Evolutionary conservation across 805 yeast genomes (phyloP), one percentile per base, ranked within the genome.

Genomic region (Yarrowia bubula): DNA sequence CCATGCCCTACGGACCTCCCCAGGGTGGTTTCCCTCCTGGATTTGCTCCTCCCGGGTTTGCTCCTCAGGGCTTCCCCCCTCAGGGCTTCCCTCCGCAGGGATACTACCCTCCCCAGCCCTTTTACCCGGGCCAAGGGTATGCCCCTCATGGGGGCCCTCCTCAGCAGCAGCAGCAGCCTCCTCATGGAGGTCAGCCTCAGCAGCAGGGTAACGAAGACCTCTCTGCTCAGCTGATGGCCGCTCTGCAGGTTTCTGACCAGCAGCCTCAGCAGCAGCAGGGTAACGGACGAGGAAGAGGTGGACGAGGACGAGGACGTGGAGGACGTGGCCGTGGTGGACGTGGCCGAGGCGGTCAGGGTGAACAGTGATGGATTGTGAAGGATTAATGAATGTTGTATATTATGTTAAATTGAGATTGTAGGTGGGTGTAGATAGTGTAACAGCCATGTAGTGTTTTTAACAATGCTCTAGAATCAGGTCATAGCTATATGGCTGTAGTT

Each of bases 211-310:
- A 66, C 37, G 71, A 61, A 28, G 60, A 67, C 35, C 73, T 70
- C 14, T 68, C 69, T 22, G 68, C 67, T 10, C 70, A 69, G 32
- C 51, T 71, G 43, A 66, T 70, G 72, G 69, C 71, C 17, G 67
- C 66, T 10, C 66, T 71, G 41, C 65, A 67, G 64, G 66, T 68
- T 3, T 55, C 61, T 55, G 61, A 32, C 32, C 44, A 50, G 63
- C 37, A 67, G 41, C n/a, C 32, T 33, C 33, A 44, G 14, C 41
- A 55, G 60, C 10, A 35, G 37, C 31, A 67, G 60, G 68, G 71
- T 35, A 68, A 73, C 4, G 70, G 69, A 10, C 63, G 68, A 38
- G 69, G 67, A 71, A 48, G 67, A 38, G 66, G 70, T 18, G 64
- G 71, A 10, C 48, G 69, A 14, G 67, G 66, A 8, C 66, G 66